Conservation (phyloP, 768 basidiomycete genomes). For the Boletus rex-veris region DNA sequence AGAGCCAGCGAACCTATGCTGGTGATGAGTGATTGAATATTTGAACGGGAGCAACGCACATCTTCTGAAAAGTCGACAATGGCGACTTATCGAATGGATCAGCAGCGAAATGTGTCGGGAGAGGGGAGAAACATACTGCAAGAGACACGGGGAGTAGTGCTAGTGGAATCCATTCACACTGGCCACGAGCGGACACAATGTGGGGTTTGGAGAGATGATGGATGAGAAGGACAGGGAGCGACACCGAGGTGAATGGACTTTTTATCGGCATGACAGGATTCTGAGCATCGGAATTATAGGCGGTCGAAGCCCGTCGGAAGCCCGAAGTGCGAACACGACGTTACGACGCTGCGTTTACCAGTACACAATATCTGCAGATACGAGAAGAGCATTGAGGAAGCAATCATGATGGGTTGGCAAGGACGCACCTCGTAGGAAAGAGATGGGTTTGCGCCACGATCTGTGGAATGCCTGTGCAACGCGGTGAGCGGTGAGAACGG, state of each 20-base stretch:
- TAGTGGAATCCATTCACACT: constrained; percentile 35
- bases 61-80: constrained; percentile 80
- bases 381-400: constrained; percentile 3
- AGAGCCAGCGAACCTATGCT: constrained; percentile 61
- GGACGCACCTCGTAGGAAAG: constrained; percentile 6
- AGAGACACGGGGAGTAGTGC: constrained; percentile 58
- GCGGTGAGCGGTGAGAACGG: constrained; percentile 21
- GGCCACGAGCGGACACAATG: neutral
- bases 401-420: neutral
- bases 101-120: neutral
- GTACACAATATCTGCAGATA: constrained; percentile 1
- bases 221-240: neutral
- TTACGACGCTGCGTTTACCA: constrained; percentile 2
- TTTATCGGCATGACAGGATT: constrained; percentile 14
- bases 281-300: constrained; percentile 11
- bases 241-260: constrained; percentile 3
- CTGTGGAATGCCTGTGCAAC: constrained; percentile 12
- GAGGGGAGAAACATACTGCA: constrained; percentile 56
- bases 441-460: constrained; percentile 19
- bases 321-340: constrained; percentile 14
- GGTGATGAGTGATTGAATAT: neutral
- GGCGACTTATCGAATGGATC: constrained; percentile 46
- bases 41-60: constrained; percentile 34
- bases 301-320: constrained; percentile 5
- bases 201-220: neutral